A percentile compares a stretch with the other conserved stretches of the same genome.
Conservation (phyloP, 2,329 filamentous ascomycete species). For the Ophiostoma angusticollis region DNA sequence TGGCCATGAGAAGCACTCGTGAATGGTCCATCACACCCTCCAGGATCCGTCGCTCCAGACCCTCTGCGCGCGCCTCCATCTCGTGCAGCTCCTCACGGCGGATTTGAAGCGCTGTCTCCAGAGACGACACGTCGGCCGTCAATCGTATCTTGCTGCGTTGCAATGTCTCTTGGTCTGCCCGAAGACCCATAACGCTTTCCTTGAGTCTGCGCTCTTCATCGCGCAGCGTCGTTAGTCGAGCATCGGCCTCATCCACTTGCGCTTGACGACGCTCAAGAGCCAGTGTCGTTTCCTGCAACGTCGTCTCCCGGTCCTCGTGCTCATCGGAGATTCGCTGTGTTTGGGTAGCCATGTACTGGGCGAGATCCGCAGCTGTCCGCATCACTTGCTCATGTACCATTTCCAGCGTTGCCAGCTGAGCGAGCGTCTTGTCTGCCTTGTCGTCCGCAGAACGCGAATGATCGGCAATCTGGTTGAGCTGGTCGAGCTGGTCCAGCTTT, state of each 20-base stretch:
- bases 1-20: slow-evolving; percentile 70
- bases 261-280: slow-evolving; percentile 64
- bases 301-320: slow-evolving; percentile 64
- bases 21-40: slow-evolving; percentile 96
- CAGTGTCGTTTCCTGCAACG: slow-evolving; percentile 65
- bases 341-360: slow-evolving; percentile 66
- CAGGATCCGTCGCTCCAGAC: slow-evolving; percentile 79
- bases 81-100: slow-evolving; percentile 80
- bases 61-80: slow-evolving; percentile 83
- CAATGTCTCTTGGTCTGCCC: slow-evolving; percentile 61
- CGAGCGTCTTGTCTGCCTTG: slow-evolving; percentile 51
- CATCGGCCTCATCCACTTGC: slow-evolving; percentile 50
- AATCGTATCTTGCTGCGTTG: slow-evolving; percentile 66
- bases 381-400: slow-evolving; percentile 81
- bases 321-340: slow-evolving; percentile 63
- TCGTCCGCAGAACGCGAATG: slow-evolving; percentile 36
- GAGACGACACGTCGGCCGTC: slow-evolving; percentile 72
- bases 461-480: slow-evolving; percentile 44
- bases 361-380: slow-evolving; percentile 71
- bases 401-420: slow-evolving; percentile 70
- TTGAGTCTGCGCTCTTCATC: slow-evolving; percentile 41
- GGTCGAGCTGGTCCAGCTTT: slow-evolving; percentile 37
- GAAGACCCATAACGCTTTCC: slow-evolving; percentile 45
- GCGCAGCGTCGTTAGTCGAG: slow-evolving; percentile 33
- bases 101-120: slow-evolving; percentile 81